phyloP scores from a whole-genome alignment of 2,329 filamentous ascomycete species.

The Thielaviopsis cerberus region DNA sequence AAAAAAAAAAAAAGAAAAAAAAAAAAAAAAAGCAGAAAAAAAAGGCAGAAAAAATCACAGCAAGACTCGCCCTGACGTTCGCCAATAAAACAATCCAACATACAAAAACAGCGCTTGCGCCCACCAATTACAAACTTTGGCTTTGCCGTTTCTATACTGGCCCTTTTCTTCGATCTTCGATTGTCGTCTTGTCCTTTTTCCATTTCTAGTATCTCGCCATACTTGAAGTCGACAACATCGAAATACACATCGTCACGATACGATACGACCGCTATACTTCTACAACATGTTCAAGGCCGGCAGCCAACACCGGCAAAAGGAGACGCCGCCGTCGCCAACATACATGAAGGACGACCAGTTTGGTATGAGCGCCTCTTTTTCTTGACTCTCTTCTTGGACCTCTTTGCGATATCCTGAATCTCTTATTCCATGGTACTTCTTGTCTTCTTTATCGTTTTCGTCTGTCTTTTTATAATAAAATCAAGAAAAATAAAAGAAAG shows the following conservation, averaged over 20 bases:
- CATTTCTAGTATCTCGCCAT: background rate
- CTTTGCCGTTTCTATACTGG: background rate
- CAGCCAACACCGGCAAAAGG: constrained; percentile 26
- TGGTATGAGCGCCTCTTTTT: constrained; percentile 24
- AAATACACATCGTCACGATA: background rate
- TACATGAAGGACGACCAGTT: constrained; percentile 53
- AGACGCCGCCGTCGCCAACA: constrained; percentile 40
- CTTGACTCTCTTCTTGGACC: background rate
- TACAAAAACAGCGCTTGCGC: background rate
- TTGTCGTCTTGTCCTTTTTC: background rate
- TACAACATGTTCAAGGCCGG: constrained; percentile 10
- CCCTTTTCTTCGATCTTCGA: background rate
- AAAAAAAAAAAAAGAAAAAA: no score
- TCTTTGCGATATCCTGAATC: background rate
- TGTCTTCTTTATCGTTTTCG: background rate
- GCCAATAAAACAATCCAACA: background rate
- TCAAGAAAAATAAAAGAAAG: background rate
- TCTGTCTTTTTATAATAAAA: background rate
- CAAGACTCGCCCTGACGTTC: no score
- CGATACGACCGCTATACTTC: background rate
- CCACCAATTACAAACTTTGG: background rate
- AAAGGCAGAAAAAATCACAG: background rate
- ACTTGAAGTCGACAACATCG: background rate
- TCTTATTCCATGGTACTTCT: background rate
- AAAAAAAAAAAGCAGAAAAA: no score